Evolutionary conservation across 768 basidiomycete species (phyloP), one percentile per base, ranked within the genome.

Genomic region (Naganishia vishniacii): DNA sequence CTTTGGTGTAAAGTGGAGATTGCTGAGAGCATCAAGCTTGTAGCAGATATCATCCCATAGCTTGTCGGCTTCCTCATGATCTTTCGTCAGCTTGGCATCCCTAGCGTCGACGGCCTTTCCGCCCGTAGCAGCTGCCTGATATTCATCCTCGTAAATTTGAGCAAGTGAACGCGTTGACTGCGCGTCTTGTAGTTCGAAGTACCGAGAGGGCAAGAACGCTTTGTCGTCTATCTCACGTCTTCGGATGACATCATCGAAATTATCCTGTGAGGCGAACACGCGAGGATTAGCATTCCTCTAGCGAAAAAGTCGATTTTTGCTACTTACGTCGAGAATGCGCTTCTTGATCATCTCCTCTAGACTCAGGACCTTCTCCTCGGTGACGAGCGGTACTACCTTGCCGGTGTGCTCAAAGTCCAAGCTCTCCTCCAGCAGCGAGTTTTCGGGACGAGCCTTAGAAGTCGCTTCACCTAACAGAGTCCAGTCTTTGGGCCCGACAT

Each of bases 81-180:
- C 90, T 72, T 88, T 88, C 72, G 82, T 80, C 40, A 97, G 80
- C 75, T 89, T 92, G 20, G 87, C 91, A 68, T 98, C 93, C 7
- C 91, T 82, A 69, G 93, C 89, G 68, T 91, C 88, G 0, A 78
- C 79, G 15, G 79, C 74, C 2, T 80, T 76, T 15, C 81, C 83
- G 15, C 83, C 85, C 0, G 81, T 79, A 67, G 85, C 84, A 37
- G 83, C 83, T 6, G 86, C 85, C 41, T 86, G 81, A 76, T 88
- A 99, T 64, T 93, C 93, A 48, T 88, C 86, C 74, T 95, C 95
- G 78, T 98, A 98, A 42, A 99, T 89, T 79, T 98, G 88, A 15
- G 92, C 93, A 48, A 99, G 83, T 0, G 89, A 92, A 74, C 90
- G 87, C 4, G 84, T 81, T 8, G 89, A 92, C 74, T 93, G 89